Evolutionary conservation across 345 rosid genomes (phyloP).

Genomic region (Eutrema yunnanense): DNA sequence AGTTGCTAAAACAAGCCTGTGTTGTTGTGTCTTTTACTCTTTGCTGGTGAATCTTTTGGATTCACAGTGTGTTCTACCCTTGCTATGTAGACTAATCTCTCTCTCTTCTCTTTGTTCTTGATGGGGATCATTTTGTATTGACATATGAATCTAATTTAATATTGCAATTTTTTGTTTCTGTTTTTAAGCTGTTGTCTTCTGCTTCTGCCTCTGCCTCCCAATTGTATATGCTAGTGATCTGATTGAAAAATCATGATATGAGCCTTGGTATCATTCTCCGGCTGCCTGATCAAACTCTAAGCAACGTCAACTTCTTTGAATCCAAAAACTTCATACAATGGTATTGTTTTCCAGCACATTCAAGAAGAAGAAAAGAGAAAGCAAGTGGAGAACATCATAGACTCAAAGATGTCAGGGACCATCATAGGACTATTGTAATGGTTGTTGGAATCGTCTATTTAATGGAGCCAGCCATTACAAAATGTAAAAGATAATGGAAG

Average conservation of each 20-base stretch:
- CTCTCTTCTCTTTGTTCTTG: not conserved
- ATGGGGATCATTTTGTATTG: slow-evolving; percentile 6
- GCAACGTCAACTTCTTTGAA: not conserved
- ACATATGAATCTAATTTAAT: slow-evolving; percentile 13
- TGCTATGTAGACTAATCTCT: slow-evolving; percentile 19
- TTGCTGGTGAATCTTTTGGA: not conserved
- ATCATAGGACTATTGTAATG: not conserved
- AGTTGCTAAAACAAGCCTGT: slow-evolving; percentile 22
- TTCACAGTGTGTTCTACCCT: slow-evolving; percentile 14
- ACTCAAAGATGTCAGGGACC: not conserved
- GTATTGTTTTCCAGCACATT: not conserved
- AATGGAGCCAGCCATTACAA: not conserved
- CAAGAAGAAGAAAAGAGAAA: not conserved
- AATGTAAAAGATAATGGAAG: not conserved
- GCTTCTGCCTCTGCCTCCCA: not conserved
- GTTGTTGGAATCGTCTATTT: not conserved
- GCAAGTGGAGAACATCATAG: not conserved
- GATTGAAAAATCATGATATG: not conserved
- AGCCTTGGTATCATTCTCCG: not conserved
- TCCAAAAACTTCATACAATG: not conserved
- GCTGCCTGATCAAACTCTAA: not conserved
- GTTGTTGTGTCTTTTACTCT: slow-evolving; percentile 26
- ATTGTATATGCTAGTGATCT: not conserved
- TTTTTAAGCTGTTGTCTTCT: not conserved
- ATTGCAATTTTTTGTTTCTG: not conserved